These are phyloP conservation scores for Cordyceps cateniannulata DNA, from an alignment of 2,329 filamentous ascomycete species.

Conservation along the genomic window DNA sequence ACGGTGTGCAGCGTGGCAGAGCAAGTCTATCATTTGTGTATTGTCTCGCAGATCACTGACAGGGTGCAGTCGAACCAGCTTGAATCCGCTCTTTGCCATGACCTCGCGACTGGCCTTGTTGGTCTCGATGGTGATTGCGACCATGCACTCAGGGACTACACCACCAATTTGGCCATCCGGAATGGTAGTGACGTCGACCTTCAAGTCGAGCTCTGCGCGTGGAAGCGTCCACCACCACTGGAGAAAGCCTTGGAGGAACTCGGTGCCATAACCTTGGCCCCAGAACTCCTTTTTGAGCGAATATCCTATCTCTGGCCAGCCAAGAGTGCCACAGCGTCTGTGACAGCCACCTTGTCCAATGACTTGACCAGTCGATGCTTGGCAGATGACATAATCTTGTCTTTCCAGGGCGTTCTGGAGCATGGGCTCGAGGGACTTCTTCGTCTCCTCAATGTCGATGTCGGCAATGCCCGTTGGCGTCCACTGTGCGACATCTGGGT, in stretches of 20 bases:
- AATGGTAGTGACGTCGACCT: slow-evolving; percentile 28
- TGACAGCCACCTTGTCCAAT: slow-evolving; percentile 38
- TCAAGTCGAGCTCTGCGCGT: slow-evolving; percentile 28
- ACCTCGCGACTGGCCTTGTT: slow-evolving; percentile 40
- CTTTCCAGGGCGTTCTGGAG: slow-evolving; percentile 37
- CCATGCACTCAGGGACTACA: slow-evolving; percentile 28
- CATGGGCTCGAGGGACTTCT: slow-evolving; percentile 28
- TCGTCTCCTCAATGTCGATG: slow-evolving; percentile 30
- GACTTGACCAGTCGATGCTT: slow-evolving; percentile 33
- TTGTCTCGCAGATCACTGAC: slow-evolving; percentile 14
- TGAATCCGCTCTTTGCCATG: slow-evolving; percentile 46
- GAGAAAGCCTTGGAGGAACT: slow-evolving; percentile 32
- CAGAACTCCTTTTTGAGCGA: slow-evolving; percentile 40
- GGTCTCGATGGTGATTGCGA: slow-evolving; percentile 34
- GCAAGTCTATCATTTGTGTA: neutral
- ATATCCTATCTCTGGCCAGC: slow-evolving; percentile 51
- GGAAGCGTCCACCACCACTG: slow-evolving; percentile 33
- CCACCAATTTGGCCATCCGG: slow-evolving; percentile 9
- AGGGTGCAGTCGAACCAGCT: slow-evolving; percentile 29
- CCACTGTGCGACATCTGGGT: slow-evolving; percentile 51
- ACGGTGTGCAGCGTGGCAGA: slow-evolving; percentile 5
- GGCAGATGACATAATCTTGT: slow-evolving; percentile 46
- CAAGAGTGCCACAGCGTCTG: slow-evolving; percentile 22
- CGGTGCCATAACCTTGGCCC: slow-evolving; percentile 44
- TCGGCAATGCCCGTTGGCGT: slow-evolving; percentile 33